phyloP scores from a whole-genome alignment of 345 rosid genomes.

The Erucastrum elatum region DNA sequence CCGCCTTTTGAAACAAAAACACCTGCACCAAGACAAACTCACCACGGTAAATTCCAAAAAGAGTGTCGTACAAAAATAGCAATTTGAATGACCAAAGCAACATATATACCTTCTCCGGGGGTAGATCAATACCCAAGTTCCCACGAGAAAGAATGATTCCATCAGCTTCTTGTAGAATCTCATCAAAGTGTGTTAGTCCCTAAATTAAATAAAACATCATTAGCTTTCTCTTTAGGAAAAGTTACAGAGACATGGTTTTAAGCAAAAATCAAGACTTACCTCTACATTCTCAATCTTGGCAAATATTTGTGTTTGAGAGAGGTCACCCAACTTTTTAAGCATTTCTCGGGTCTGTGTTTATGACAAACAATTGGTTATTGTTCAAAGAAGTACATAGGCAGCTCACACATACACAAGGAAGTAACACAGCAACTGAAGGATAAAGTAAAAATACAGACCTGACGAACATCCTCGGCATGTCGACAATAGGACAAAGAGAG shows the following conservation, averaged over 20 bases:
- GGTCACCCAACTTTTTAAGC: constrained; percentile 82
- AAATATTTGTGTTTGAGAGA: constrained; percentile 85
- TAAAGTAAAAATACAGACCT: constrained; percentile 38
- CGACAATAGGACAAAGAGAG: constrained; percentile 91
- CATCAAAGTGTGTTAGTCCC: constrained; percentile 97
- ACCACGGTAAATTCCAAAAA: constrained; percentile 11
- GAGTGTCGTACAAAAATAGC: no score
- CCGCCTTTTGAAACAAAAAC: constrained; percentile 90
- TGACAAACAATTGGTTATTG: constrained; percentile 7
- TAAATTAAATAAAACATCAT: constrained; percentile 26
- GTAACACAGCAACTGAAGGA: background rate
- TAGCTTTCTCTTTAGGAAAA: constrained; percentile 6
- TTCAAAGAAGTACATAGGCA: background rate
- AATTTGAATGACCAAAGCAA: constrained; percentile 12
- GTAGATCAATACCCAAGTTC: constrained; percentile 95
- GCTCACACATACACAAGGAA: background rate
- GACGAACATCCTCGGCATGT: constrained; percentile 97
- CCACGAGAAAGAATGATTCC: constrained; percentile 99
- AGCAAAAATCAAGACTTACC: constrained; percentile 43
- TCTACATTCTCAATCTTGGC: constrained; percentile 95
- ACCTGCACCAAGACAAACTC: constrained; percentile 49
- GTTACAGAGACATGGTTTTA: background rate
- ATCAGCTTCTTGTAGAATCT: constrained; percentile 97
- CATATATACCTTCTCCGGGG: constrained; percentile 87
- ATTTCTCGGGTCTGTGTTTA: constrained; percentile 72